phyloP scores from a whole-genome alignment of 129 eudicot species.

The carrot (Daucus carota) region DH1_v3.0 NC_030383.2:47868001-47868500 shows the following conservation, averaged over 20 bases:
- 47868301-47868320: constrained; percentile 36
- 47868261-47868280: constrained; percentile 13
- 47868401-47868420: constrained; percentile 20
- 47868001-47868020: constrained; percentile 17
- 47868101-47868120: constrained; percentile 8
- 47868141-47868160: not conserved
- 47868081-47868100: constrained; percentile 12
- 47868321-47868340: constrained; percentile 26
- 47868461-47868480: not conserved
- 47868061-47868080: constrained; percentile 9
- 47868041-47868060: constrained; percentile 9
- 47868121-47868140: constrained; percentile 9
- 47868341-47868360: constrained; percentile 20
- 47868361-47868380: constrained; percentile 14
- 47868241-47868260: not conserved
- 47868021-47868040: constrained; percentile 15
- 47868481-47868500: not conserved
- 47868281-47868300: constrained; percentile 18
- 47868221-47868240: not conserved
- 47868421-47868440: constrained; percentile 27
- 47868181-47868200: constrained; percentile 6
- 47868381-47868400: constrained; percentile 12
- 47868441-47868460: constrained; percentile 47
- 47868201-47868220: constrained; percentile 11
- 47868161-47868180: not conserved